A percentile compares a stretch with the other conserved stretches of the same genome.
phyloP scores from a whole-genome alignment of 495 filamentous ascomycete species.

The Bombardia bombarda region DNA sequence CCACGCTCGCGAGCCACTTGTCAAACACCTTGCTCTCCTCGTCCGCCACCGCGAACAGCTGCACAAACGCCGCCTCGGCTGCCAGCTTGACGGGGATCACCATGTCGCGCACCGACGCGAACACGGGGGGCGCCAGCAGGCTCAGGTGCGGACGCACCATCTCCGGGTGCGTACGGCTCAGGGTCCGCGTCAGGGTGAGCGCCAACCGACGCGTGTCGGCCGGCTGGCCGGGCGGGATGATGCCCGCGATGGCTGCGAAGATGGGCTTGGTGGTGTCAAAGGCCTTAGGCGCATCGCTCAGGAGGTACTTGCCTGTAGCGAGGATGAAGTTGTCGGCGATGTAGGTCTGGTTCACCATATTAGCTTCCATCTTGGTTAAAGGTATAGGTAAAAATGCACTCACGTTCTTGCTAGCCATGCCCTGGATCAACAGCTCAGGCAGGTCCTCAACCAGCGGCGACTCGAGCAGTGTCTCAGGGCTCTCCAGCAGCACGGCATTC shows the following conservation, averaged over 20 bases:
- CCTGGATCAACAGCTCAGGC: conserved; percentile 67
- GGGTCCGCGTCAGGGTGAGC: conserved; percentile 81
- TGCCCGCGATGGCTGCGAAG: conserved; percentile 63
- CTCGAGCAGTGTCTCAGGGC: conserved; percentile 57
- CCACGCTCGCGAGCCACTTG: conserved; percentile 63
- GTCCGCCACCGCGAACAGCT: conserved; percentile 88
- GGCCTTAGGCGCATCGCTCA: conserved; percentile 51
- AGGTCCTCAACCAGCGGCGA: conserved; percentile 60
- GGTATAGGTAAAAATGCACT: conserved; percentile 10
- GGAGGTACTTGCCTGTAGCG: conserved; percentile 90
- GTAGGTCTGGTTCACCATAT: conserved; percentile 47
- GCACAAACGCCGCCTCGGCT: conserved; percentile 87
- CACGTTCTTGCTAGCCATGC: conserved; percentile 68
- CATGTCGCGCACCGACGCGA: conserved; percentile 81
- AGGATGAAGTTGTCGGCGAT: conserved; percentile 85
- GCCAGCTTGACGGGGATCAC: conserved; percentile 96
- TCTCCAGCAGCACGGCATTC: conserved; percentile 79
- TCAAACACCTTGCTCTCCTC: conserved; percentile 83
- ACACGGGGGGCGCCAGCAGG: conserved; percentile 72
- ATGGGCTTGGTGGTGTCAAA: conserved; percentile 70
- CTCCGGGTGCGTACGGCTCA: conserved; percentile 67
- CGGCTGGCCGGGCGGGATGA: conserved; percentile 68
- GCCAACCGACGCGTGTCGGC: conserved; percentile 78
- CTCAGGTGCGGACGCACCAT: conserved; percentile 70
- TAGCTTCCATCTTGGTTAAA: background rate